Evolutionary conservation across 805 yeast genomes (phyloP).

Genomic region (Blastobotrys attinorum): DNA sequence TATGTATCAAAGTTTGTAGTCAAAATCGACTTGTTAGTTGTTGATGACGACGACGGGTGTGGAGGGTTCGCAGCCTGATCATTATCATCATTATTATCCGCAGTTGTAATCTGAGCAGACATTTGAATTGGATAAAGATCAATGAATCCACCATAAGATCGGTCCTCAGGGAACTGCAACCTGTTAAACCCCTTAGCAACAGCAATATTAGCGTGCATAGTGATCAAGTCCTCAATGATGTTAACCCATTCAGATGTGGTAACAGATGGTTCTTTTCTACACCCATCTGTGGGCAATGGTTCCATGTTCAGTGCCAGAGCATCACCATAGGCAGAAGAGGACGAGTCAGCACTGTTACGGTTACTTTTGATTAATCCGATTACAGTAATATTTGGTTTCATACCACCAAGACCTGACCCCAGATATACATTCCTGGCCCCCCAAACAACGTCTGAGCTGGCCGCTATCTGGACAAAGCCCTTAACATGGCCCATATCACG

Average conservation of each 20-base stretch:
- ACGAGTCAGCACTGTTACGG: conserved; percentile 9
- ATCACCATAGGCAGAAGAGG: background rate
- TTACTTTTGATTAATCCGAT: conserved; percentile 75
- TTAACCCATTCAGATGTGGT: conserved; percentile 83
- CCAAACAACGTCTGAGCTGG: conserved; percentile 86
- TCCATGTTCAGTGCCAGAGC: conserved; percentile 29
- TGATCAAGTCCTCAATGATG: conserved; percentile 78
- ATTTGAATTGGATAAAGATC: conserved; percentile 96
- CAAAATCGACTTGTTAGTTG: conserved; percentile 33
- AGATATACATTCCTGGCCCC: conserved; percentile 87
- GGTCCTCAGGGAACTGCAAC: conserved; percentile 48
- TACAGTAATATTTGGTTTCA: conserved; percentile 94
- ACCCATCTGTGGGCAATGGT: conserved; percentile 67
- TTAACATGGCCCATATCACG: conserved; percentile 73
- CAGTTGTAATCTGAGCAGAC: conserved; percentile 71
- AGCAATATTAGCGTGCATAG: conserved; percentile 87
- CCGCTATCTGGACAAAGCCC: conserved; percentile 88
- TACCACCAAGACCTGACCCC: conserved; percentile 95
- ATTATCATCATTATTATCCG: conserved; percentile 43
- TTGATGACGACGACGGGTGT: no score
- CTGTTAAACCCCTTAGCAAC: conserved; percentile 80
- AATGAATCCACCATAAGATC: conserved; percentile 39
- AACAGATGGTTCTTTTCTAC: conserved; percentile 62
- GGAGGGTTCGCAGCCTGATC: no score
- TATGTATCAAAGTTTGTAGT: conserved; percentile 95